Conservation (phyloP, 208 protist genomes). For the Eutreptiella sp. region DNA sequence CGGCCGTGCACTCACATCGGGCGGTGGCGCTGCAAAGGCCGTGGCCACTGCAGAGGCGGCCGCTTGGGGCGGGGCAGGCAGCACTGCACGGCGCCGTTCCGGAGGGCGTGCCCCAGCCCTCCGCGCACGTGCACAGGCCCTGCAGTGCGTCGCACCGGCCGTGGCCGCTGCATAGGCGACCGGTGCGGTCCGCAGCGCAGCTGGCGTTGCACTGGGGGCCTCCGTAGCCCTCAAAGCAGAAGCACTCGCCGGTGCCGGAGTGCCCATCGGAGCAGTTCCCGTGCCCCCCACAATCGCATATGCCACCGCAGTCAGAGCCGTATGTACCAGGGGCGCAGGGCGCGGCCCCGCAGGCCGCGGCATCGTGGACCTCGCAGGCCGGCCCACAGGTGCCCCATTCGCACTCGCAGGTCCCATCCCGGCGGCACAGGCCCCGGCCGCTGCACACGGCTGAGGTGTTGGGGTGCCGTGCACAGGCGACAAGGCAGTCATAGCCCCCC, state of each 20-base stretch:
- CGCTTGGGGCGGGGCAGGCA: neutral
- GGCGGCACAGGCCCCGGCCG: neutral
- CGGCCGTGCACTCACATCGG: neutral
- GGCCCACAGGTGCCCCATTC: neutral
- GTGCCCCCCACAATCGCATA: constrained; percentile 14
- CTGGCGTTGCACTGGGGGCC: constrained; percentile 11
- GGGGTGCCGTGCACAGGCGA: too few relatives aligned
- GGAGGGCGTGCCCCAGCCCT: too few relatives aligned
- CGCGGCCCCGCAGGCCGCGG: too few relatives aligned
- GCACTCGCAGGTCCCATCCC: constrained; percentile 7
- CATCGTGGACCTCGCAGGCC: too few relatives aligned
- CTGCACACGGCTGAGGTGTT: too few relatives aligned
- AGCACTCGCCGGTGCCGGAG: constrained; percentile 20
- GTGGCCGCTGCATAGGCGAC: neutral
- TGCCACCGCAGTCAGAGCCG: neutral
- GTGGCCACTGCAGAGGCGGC: neutral
- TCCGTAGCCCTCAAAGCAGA: constrained; percentile 14
- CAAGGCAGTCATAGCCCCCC: too few relatives aligned
- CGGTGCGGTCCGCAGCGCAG: constrained; percentile 20
- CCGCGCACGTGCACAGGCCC: neutral
- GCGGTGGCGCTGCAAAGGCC: neutral
- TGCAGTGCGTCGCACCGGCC: neutral
- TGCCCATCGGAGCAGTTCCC: constrained; percentile 13
- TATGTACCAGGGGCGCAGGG: constrained; percentile 15
- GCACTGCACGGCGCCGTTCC: neutral